Conservation (phyloP, 2,329 filamentous ascomycete genomes). For the Aspergillus spinulosporus region DNA sequence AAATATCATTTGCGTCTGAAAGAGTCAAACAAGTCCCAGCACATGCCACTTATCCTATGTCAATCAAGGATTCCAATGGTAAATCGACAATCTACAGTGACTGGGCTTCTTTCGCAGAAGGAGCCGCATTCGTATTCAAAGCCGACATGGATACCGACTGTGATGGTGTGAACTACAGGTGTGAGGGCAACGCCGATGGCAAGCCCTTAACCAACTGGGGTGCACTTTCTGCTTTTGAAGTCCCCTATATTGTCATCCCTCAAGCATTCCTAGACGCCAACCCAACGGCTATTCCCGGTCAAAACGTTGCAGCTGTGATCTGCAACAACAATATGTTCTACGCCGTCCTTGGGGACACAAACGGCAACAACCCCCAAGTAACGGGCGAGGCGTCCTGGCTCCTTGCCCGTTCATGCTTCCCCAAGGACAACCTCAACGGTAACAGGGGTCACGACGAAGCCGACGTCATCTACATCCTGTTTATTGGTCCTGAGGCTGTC, state of each 20-base stretch:
- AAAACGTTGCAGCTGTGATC: slow-evolving; percentile 34
- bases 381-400: slow-evolving; percentile 38
- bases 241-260: slow-evolving; percentile 35
- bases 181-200: slow-evolving; percentile 34
- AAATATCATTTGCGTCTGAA: slow-evolving; percentile 27
- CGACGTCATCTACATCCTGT: slow-evolving; percentile 37
- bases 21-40: slow-evolving; percentile 25
- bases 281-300: slow-evolving; percentile 24
- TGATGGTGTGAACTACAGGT: slow-evolving; percentile 32
- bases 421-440: slow-evolving; percentile 30
- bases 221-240: slow-evolving; percentile 33
- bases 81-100: slow-evolving; percentile 32
- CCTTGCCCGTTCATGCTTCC: slow-evolving; percentile 36
- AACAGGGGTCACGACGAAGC: slow-evolving; percentile 26
- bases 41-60: slow-evolving; percentile 29
- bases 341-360: slow-evolving; percentile 33
- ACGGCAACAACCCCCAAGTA: slow-evolving; percentile 31
- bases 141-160: slow-evolving; percentile 39
- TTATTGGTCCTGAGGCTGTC: slow-evolving; percentile 29
- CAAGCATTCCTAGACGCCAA: slow-evolving; percentile 30
- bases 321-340: slow-evolving; percentile 37
- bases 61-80: slow-evolving; percentile 16
- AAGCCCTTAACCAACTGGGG: slow-evolving; percentile 32
- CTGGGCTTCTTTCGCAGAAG: slow-evolving; percentile 30
- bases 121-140: slow-evolving; percentile 30